These are phyloP conservation scores for Alternaria burnsii DNA, from an alignment of 2,329 filamentous ascomycete genomes.

Conservation along the genomic window DNA sequence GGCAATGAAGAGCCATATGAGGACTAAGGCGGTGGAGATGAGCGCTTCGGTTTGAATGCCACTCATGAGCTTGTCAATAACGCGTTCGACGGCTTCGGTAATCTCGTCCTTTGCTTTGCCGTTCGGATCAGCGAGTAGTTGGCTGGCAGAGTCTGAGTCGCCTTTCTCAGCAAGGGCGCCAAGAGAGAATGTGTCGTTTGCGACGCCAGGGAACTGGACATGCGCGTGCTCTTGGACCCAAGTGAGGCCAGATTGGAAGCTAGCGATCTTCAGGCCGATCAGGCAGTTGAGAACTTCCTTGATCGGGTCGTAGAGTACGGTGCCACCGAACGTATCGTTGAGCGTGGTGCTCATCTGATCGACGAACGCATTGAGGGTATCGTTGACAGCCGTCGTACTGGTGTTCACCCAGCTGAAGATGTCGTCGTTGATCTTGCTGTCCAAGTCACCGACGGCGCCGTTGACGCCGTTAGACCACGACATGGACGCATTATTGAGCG, in stretches of 20 bases:
- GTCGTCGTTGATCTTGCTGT: constrained; percentile 79
- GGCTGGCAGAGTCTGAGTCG: constrained; percentile 63
- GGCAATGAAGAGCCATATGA: constrained; percentile 80
- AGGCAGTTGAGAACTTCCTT: constrained; percentile 84
- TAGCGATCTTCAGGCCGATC: constrained; percentile 85
- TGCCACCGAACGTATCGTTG: constrained; percentile 81
- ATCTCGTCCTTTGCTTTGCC: constrained; percentile 82
- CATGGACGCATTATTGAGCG: constrained; percentile 75
- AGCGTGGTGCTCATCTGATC: constrained; percentile 78
- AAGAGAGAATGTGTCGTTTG: constrained; percentile 82
- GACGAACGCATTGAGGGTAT: constrained; percentile 84
- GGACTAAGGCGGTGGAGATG: constrained; percentile 76
- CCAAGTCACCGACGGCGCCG: constrained; percentile 70
- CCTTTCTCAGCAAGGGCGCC: constrained; percentile 70
- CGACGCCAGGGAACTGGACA: constrained; percentile 79
- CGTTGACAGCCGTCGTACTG: constrained; percentile 81
- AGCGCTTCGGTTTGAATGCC: constrained; percentile 79
- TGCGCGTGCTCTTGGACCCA: constrained; percentile 92
- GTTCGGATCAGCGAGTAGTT: constrained; percentile 80
- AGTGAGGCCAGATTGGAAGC: constrained; percentile 86
- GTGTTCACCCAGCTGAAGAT: constrained; percentile 88
- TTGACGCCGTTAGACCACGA: constrained; percentile 83
- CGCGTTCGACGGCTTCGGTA: constrained; percentile 74
- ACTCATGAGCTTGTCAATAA: constrained; percentile 72
- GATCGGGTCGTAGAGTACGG: constrained; percentile 79